Percentiles rank a stretch among this genome's conserved stretches.
phyloP scores from a whole-genome alignment of 192 early-diverging fungal species.

The Allomyces macrogynus region DNA sequence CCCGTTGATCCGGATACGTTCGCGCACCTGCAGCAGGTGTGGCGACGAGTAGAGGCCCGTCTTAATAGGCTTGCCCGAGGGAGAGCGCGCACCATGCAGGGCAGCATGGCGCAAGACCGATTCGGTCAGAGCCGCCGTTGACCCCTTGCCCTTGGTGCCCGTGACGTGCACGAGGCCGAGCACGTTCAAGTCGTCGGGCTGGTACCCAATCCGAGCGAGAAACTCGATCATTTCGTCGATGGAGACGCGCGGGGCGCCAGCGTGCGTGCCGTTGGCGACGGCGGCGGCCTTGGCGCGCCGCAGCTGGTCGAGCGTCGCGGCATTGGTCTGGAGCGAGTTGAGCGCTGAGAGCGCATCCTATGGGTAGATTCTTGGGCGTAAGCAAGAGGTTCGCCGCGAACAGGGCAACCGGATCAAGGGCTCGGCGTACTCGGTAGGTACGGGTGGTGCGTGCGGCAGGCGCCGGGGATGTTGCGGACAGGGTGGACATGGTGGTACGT shows the following conservation, averaged over 20 bases:
- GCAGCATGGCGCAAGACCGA: slow-evolving; percentile 42
- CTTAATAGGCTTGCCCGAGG: slow-evolving; percentile 2
- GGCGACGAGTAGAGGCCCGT: slow-evolving; percentile 62
- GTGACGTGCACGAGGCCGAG: slow-evolving; percentile 62
- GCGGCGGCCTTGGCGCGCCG: slow-evolving; percentile 39
- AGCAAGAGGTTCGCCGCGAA: no score
- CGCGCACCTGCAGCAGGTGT: slow-evolving; percentile 75
- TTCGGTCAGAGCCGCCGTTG: slow-evolving; percentile 59
- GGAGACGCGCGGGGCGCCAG: no score
- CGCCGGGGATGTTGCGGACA: no score
- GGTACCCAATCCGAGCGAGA: slow-evolving; percentile 49
- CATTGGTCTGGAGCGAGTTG: slow-evolving; percentile 75
- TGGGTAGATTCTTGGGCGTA: background rate
- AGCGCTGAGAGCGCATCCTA: slow-evolving; percentile 61
- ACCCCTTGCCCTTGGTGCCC: slow-evolving; percentile 77
- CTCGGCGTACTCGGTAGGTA: no score
- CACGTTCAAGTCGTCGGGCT: slow-evolving; percentile 46
- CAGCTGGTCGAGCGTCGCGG: slow-evolving; percentile 44
- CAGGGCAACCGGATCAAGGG: no score
- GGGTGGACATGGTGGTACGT: no score
- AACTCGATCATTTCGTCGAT: slow-evolving; percentile 33
- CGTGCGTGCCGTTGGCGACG: slow-evolving; percentile 34
- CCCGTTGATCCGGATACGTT: slow-evolving; percentile 86
- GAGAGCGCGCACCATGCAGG: background rate
- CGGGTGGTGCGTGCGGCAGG: no score